Percentiles rank a stretch among this genome's conserved stretches.
phyloP scores from a whole-genome alignment of 345 rosid genomes.

The Pseudoturritis turrita region DNA sequence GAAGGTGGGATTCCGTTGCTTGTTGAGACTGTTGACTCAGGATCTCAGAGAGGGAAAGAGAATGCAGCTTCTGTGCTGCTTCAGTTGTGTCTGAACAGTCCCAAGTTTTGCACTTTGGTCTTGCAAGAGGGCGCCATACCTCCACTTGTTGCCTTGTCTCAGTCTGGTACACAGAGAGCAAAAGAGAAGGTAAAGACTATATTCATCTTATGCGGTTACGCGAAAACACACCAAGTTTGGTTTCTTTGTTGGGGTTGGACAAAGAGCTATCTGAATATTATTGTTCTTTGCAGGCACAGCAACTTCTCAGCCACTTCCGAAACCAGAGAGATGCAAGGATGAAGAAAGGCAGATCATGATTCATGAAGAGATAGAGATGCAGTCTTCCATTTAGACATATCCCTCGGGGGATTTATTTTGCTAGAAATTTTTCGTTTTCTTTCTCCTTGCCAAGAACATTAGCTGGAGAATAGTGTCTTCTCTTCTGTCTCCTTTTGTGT shows the following conservation, averaged over 20 bases:
- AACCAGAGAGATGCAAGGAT: slow-evolving; percentile 68
- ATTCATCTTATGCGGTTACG: neutral
- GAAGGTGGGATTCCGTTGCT: slow-evolving; percentile 77
- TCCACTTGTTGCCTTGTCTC: slow-evolving; percentile 92
- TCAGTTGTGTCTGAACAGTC: slow-evolving; percentile 74
- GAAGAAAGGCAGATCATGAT: slow-evolving; percentile 54
- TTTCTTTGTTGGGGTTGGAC: neutral
- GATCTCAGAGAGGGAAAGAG: slow-evolving; percentile 92
- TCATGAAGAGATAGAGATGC: slow-evolving; percentile 23
- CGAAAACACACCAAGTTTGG: neutral
- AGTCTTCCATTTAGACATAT: slow-evolving; percentile 10
- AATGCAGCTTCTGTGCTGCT: slow-evolving; percentile 76
- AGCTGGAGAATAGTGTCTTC: slow-evolving; percentile 15
- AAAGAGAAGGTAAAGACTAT: slow-evolving; percentile 75
- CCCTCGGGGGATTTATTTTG: slow-evolving; percentile 13
- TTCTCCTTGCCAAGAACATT: slow-evolving; percentile 13
- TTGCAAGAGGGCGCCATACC: slow-evolving; percentile 97
- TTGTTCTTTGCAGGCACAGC: slow-evolving; percentile 70
- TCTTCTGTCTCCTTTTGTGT: slow-evolving; percentile 1
- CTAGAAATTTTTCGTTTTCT: neutral
- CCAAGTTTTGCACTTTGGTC: slow-evolving; percentile 81
- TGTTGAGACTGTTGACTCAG: slow-evolving; percentile 76
- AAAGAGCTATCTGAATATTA: slow-evolving; percentile 21
- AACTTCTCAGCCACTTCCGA: slow-evolving; percentile 89
- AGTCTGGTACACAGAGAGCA: slow-evolving; percentile 90